Conservation (phyloP, 306 rosid genomes). For the Albizia julibrissin region DNA sequence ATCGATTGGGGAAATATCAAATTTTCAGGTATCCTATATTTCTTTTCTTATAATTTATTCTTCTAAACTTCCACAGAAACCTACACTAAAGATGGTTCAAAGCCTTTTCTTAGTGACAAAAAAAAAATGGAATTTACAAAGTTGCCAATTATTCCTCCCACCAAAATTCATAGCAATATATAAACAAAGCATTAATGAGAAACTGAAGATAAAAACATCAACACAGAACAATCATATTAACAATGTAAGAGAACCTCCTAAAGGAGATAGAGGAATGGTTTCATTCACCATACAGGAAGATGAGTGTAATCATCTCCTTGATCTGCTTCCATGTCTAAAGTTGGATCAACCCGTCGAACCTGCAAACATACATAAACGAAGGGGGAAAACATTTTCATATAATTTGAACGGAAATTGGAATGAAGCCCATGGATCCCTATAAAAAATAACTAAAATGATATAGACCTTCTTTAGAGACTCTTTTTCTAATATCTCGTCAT, state of each 20-base stretch:
- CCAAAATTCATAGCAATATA: neutral
- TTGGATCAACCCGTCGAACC: slow-evolving; percentile 92
- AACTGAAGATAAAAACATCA: neutral
- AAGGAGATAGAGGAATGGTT: slow-evolving; percentile 37
- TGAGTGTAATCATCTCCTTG: slow-evolving; percentile 95
- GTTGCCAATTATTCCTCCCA: slow-evolving; percentile 15
- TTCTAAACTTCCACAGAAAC: slow-evolving; percentile 20
- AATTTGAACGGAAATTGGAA: slow-evolving; percentile 31
- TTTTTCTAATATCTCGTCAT: slow-evolving; percentile 81
- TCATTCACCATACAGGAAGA: slow-evolving; percentile 80
- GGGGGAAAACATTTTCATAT: slow-evolving; percentile 11
- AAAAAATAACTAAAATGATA: slow-evolving; percentile 21
- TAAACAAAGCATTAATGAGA: neutral
- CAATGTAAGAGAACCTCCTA: slow-evolving; percentile 25
- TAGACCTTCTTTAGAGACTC: slow-evolving; percentile 85
- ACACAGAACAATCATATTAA: neutral
- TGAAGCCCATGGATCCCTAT: slow-evolving; percentile 24
- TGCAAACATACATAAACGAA: slow-evolving; percentile 33
- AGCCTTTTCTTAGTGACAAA: neutral
- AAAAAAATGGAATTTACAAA: neutral
- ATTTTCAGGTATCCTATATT: neutral
- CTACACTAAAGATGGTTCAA: neutral
- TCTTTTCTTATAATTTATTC: neutral
- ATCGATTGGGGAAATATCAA: neutral
- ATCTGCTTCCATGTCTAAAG: slow-evolving; percentile 98